Percentiles rank a stretch among this genome's conserved stretches.
Evolutionary conservation across 2,329 filamentous ascomycete species (phyloP).

Genomic region (Hymenotorrendiella dingleyae): DNA sequence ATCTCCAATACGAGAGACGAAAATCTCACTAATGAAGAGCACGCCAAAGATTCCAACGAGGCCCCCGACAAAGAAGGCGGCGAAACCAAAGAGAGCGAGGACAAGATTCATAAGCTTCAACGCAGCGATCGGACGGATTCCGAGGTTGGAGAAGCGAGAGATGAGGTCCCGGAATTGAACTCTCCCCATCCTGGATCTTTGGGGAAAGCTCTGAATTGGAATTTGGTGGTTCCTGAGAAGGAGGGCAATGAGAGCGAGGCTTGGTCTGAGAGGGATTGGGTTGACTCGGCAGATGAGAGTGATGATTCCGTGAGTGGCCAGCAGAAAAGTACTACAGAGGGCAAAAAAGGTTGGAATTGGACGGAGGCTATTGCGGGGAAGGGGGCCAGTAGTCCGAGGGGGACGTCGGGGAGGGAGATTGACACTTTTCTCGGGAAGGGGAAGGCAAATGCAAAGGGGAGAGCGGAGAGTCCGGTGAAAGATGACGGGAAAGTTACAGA

Average conservation of each 20-base stretch:
- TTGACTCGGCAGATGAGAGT: slow-evolving; percentile 45
- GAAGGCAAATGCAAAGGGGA: background rate
- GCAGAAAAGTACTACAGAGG: slow-evolving; percentile 13
- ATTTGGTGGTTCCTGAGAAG: background rate
- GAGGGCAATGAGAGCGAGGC: slow-evolving; percentile 6
- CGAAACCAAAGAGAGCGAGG: slow-evolving; percentile 46
- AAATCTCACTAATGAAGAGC: slow-evolving; percentile 59
- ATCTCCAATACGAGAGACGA: slow-evolving; percentile 61
- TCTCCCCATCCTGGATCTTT: slow-evolving; percentile 14
- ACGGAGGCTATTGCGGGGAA: slow-evolving; percentile 49
- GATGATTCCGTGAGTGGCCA: slow-evolving; percentile 35
- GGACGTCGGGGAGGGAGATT: slow-evolving; percentile 20
- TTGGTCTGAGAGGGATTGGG: slow-evolving; percentile 63
- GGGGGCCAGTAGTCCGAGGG: slow-evolving; percentile 20
- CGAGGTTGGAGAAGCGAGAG: slow-evolving; percentile 41
- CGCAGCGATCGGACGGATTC: slow-evolving; percentile 38
- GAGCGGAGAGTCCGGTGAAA: background rate
- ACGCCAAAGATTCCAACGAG: slow-evolving; percentile 55
- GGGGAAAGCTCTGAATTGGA: slow-evolving; percentile 12
- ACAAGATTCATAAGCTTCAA: slow-evolving; percentile 20
- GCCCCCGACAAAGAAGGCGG: slow-evolving; percentile 57
- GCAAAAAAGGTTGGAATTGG: slow-evolving; percentile 43
- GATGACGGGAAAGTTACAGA: background rate
- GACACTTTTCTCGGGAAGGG: slow-evolving; percentile 20
- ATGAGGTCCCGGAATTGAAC: slow-evolving; percentile 29